Evolutionary conservation across 2,329 filamentous ascomycete genomes (phyloP).

Genomic region (Colletotrichum incanum): DNA sequence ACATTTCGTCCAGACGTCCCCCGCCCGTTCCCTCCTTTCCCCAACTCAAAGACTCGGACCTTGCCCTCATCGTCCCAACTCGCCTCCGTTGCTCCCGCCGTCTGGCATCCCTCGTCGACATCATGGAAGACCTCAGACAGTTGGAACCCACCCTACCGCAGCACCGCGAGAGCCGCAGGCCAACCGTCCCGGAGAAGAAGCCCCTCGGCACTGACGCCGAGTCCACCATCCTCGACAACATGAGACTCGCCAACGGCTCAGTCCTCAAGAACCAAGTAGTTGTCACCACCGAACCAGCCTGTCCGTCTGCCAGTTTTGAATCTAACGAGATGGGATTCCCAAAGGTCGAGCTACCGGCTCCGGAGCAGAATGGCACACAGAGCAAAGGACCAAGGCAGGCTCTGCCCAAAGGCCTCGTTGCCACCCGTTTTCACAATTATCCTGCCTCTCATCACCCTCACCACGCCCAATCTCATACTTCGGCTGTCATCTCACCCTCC

Average conservation of each 20-base stretch:
- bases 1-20: neutral
- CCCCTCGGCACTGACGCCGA: neutral
- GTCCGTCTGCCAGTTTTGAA: slow-evolving; percentile 1
- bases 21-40: neutral
- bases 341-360: slow-evolving; percentile 29
- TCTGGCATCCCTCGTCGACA: neutral
- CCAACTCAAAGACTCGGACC: slow-evolving; percentile 2
- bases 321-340: slow-evolving; percentile 35
- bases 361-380: slow-evolving; percentile 4
- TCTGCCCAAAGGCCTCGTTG: slow-evolving; percentile 39
- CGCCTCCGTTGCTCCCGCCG: slow-evolving; percentile 16
- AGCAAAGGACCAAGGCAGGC: slow-evolving; percentile 36
- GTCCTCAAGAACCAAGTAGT: slow-evolving; percentile 4
- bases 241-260: slow-evolving; percentile 1
- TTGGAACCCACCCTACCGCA: slow-evolving; percentile 9
- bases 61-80: slow-evolving; percentile 19
- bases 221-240: neutral
- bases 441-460: slow-evolving; percentile 1
- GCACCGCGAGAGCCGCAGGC: neutral
- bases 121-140: slow-evolving; percentile 44
- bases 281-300: neutral
- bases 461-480: neutral
- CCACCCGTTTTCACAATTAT: slow-evolving; percentile 28
- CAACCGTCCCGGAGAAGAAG: slow-evolving; percentile 20
- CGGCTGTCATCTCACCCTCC: neutral